Evolutionary conservation across 2,329 filamentous ascomycete species (phyloP).

Genomic region (Trichophyton simii): DNA sequence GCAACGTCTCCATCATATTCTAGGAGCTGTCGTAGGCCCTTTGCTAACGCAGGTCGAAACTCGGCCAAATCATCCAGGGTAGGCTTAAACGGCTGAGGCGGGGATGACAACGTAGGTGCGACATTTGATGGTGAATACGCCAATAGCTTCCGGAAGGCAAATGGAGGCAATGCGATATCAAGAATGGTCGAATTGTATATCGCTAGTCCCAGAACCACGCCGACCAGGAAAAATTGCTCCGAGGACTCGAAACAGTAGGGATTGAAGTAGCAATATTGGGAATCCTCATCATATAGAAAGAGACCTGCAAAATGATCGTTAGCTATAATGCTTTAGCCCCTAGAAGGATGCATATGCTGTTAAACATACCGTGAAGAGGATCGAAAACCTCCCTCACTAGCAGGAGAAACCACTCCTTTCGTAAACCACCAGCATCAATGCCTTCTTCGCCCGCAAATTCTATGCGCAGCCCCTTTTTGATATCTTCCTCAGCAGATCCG

Average conservation of each 20-base stretch:
- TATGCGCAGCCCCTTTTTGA: constrained; percentile 81
- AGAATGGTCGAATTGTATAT: constrained; percentile 94
- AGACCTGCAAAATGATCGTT: constrained; percentile 47
- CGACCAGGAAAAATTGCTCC: constrained; percentile 83
- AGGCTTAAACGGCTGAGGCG: constrained; percentile 51
- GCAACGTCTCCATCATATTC: constrained; percentile 79
- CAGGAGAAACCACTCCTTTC: constrained; percentile 90
- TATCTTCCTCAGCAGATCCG: constrained; percentile 65
- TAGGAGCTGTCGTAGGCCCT: constrained; percentile 61
- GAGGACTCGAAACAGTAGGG: constrained; percentile 79
- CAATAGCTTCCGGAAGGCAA: constrained; percentile 77
- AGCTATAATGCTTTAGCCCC: neutral
- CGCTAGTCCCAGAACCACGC: constrained; percentile 73
- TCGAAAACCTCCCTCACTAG: constrained; percentile 84
- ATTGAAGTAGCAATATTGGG: constrained; percentile 85
- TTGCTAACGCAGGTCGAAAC: constrained; percentile 62
- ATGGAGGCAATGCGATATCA: constrained; percentile 75
- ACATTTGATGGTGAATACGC: constrained; percentile 55
- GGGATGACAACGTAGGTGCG: constrained; percentile 45
- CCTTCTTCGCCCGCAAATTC: constrained; percentile 82
- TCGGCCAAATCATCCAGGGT: constrained; percentile 73
- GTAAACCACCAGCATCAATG: constrained; percentile 74
- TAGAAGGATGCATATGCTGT: constrained; percentile 20
- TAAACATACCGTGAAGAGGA: constrained; percentile 59
- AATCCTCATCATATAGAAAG: constrained; percentile 85